phyloP scores from a whole-genome alignment of 176 grass and related monocot genomes.

The Oryza glaberrima region DNA sequence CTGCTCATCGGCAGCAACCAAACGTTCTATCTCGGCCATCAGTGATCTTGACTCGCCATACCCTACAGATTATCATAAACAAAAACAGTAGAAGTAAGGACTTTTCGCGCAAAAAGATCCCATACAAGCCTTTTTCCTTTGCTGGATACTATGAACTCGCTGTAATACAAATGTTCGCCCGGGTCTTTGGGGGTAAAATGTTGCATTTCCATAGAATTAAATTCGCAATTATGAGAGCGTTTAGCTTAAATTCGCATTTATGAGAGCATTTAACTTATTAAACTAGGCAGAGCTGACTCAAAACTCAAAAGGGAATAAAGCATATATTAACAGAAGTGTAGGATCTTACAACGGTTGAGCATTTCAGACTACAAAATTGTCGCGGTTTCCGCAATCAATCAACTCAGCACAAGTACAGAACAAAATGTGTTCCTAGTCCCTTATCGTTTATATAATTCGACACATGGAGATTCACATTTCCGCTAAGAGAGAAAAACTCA shows the following conservation, averaged over 20 bases:
- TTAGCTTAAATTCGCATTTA: not conserved
- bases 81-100: not conserved
- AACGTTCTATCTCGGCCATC: conserved; percentile 67
- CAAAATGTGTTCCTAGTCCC: not conserved
- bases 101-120: not conserved
- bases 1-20: conserved; percentile 45
- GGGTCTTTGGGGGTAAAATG: not conserved
- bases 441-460: not conserved
- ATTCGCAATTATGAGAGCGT: not conserved
- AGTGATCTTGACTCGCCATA: conserved; percentile 84
- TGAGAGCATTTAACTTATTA: not conserved
- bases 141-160: not conserved
- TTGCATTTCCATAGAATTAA: not conserved
- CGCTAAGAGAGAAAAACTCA: not conserved
- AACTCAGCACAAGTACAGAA: not conserved
- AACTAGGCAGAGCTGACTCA: conserved; percentile 9
- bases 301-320: conserved; percentile 14
- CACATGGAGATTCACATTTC: conserved; percentile 1
- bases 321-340: not conserved
- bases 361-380: not conserved
- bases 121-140: conserved; percentile 13
- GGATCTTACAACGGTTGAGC: not conserved
- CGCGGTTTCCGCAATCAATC: conserved; percentile 10
- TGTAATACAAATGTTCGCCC: not conserved
- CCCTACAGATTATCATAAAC: conserved; percentile 61